phyloP scores from a whole-genome alignment of 179 eudicot species.

The Beta macrorhiza region DNA sequence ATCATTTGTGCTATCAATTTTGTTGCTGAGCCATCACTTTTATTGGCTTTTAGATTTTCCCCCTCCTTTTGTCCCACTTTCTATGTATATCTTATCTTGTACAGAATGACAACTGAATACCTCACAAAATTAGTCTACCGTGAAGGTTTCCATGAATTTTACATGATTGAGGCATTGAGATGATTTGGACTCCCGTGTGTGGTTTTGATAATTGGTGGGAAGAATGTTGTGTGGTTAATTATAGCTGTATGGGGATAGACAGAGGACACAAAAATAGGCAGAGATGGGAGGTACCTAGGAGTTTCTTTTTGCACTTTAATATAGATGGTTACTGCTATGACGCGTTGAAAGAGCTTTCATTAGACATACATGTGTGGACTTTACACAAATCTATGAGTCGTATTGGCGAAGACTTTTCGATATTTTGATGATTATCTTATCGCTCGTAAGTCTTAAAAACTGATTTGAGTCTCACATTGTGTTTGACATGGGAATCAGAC shows the following conservation, averaged over 20 bases:
- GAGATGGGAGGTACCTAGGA: not conserved
- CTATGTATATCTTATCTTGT: too few relatives aligned
- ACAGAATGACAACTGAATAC: not conserved
- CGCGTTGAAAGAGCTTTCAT: not conserved
- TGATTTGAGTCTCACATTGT: slow-evolving; percentile 5
- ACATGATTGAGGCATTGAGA: not conserved
- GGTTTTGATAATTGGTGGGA: not conserved
- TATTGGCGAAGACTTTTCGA: not conserved
- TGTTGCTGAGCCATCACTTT: not conserved
- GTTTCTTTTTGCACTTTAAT: not conserved
- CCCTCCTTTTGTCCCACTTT: not conserved
- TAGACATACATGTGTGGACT: not conserved
- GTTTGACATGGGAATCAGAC: not conserved
- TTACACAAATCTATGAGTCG: not conserved
- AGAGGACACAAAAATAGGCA: not conserved
- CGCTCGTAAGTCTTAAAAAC: not conserved
- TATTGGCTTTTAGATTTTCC: not conserved
- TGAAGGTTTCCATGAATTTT: not conserved
- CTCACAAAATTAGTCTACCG: not conserved
- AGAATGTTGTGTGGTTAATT: too few relatives aligned
- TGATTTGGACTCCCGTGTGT: too few relatives aligned
- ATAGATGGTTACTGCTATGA: not conserved
- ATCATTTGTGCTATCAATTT: not conserved
- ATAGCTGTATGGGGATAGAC: too few relatives aligned
- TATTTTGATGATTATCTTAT: not conserved